Evolutionary conservation across 176 grass and related monocot species (phyloP), one percentile per base, ranked within the genome.

Genomic region (Pontederia paniculata): DNA sequence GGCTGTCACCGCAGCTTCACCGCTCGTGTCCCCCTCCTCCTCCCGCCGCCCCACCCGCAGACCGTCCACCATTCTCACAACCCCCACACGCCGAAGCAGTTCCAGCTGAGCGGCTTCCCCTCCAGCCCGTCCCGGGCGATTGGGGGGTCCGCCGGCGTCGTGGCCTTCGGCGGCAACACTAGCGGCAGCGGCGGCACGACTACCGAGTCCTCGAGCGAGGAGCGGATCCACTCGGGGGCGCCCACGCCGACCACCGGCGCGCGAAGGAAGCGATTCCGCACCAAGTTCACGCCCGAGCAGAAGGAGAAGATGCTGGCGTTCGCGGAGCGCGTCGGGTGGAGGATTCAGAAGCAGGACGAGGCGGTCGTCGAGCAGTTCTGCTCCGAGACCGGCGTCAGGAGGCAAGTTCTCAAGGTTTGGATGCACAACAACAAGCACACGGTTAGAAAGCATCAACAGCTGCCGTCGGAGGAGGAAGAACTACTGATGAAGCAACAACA

Each of bases 1-100:
- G 80, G 75, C 9, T 94, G 89, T 54, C 89, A 94, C 71, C 81
- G 89, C 19, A 88, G 83, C 74, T 94, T 94, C 77, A 17, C 7
- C 42, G 9, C 37, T 44, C 57, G n/a, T 2, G 17, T 61, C 3
- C 58, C 62, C 8, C 20, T 50, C 46, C 21, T 65, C 5, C 62
- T 50, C 15, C 62, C 46, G 41, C 31, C 57, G 10, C 57, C 42
- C 8, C 42, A 31, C 9, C 57, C 31, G 21, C 45, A 8, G 22
- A 8, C 62, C 10, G 44, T 21, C 20, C 60, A 42, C 19, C 44
- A 48, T 20, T 2, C n/a, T 0, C 50, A 52, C 50, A n/a, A 21
- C 50, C 50, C 8, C 50, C n/a, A 21, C 17, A n/a, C 50, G 50
- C 28, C 28, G 28, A 37, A 37, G 7, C 28, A 37, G 28, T 37